phyloP scores from a whole-genome alignment of 2,329 filamentous ascomycete genomes.

The Huntiella moniliformis region DNA sequence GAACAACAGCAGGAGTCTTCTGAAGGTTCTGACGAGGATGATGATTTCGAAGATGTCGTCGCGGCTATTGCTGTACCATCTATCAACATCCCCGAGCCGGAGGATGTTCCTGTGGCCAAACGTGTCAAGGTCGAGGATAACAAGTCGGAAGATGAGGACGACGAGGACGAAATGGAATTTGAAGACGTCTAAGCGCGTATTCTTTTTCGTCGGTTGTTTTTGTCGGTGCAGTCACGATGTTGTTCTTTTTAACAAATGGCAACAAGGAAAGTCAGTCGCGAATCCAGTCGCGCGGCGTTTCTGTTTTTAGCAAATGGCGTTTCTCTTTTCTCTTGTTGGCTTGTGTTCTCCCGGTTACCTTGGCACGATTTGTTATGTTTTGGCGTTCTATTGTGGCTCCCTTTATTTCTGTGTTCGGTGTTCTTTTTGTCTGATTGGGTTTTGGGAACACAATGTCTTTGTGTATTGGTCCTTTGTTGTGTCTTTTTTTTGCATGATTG shows the following conservation, averaged over 20 bases:
- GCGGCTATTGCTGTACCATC: conserved; percentile 15
- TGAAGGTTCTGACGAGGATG: conserved; percentile 15
- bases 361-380: background rate
- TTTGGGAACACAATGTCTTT: too few species aligned
- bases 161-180: conserved; percentile 37
- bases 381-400: background rate
- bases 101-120: conserved; percentile 25
- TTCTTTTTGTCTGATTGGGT: background rate
- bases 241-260: background rate
- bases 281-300: too few species aligned
- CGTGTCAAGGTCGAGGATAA: conserved; percentile 39
- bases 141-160: conserved; percentile 23
- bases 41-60: conserved; percentile 33
- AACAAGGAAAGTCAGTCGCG: too few species aligned
- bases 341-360: background rate
- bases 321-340: background rate
- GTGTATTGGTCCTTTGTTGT: too few species aligned
- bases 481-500: too few species aligned
- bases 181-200: conserved; percentile 29
- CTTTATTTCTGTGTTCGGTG: background rate
- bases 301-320: background rate
- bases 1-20: conserved; percentile 26
- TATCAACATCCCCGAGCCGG: conserved; percentile 8
- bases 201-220: too few species aligned
- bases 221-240: background rate